These are phyloP conservation scores for Coemansia sp. DNA, from an alignment of 371 early-diverging fungal genomes.

Conservation along the genomic window DNA sequence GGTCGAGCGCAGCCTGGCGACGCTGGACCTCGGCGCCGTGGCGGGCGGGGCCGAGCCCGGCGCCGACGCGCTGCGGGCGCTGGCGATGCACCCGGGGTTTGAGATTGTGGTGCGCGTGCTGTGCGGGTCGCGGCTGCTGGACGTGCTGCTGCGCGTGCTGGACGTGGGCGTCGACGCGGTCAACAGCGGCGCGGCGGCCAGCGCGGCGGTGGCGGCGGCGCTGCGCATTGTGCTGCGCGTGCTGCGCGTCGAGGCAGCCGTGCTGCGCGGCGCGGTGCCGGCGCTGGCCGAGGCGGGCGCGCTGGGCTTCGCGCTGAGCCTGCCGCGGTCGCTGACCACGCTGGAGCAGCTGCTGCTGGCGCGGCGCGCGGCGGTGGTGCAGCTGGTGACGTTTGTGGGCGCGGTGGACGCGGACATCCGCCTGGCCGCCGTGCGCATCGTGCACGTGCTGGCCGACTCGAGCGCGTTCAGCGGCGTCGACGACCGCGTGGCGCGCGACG, in stretches of 20 bases:
- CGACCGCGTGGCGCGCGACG: constrained; percentile 37
- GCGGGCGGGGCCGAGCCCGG: constrained; percentile 34
- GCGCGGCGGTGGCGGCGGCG: constrained; percentile 53
- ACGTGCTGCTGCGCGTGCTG: constrained; percentile 67
- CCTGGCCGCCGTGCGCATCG: constrained; percentile 69
- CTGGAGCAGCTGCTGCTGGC: constrained; percentile 79
- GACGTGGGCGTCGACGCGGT: constrained; percentile 61
- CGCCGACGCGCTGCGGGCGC: constrained; percentile 15
- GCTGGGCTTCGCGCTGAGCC: constrained; percentile 44
- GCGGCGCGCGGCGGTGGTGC: constrained; percentile 63
- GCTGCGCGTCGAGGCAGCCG: constrained; percentile 64
- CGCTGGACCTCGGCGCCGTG: constrained; percentile 61
- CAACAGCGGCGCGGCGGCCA: constrained; percentile 39
- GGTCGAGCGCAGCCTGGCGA: constrained; percentile 75
- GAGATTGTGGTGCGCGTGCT: constrained; percentile 77
- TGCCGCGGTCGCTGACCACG: constrained; percentile 60
- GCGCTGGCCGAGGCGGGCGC: constrained; percentile 46
- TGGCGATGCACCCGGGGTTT: constrained; percentile 80
- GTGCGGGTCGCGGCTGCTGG: constrained; percentile 69
- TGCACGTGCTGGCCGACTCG: constrained; percentile 70
- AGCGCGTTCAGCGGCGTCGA: constrained; percentile 52
- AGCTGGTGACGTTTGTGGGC: constrained; percentile 69
- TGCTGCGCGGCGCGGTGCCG: constrained; percentile 71
- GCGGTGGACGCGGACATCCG: constrained; percentile 70
- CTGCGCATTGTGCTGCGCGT: constrained; percentile 69